These are phyloP conservation scores for Hippophae gyantsensis DNA, from an alignment of 306 rosid genomes.

Conservation along the genomic window DNA sequence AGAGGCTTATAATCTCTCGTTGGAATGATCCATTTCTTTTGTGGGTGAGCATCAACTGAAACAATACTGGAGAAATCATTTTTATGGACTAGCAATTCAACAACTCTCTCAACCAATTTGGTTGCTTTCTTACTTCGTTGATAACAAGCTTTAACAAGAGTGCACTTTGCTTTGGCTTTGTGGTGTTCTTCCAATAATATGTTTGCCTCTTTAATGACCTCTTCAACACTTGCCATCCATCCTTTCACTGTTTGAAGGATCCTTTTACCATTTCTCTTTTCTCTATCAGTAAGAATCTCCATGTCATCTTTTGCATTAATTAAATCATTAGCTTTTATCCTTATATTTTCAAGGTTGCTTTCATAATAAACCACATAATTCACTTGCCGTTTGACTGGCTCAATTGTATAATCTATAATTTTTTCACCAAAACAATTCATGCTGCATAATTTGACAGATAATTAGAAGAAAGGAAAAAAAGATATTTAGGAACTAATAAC, in stretches of 20 bases:
- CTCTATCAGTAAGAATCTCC: background rate
- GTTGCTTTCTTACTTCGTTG: background rate
- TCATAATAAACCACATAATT: conserved; percentile 7
- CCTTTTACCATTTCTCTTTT: conserved; percentile 3
- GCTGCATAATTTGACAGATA: too few relatives aligned
- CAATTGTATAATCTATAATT: conserved; percentile 2
- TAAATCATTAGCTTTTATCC: background rate
- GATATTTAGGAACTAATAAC: too few relatives aligned
- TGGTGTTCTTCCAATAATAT: background rate
- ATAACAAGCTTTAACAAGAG: background rate
- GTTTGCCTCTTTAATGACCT: background rate
- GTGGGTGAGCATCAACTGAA: background rate
- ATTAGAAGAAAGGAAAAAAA: too few relatives aligned
- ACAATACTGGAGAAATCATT: background rate
- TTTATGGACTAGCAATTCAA: background rate
- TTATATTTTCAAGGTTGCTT: conserved; percentile 3
- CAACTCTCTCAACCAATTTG: background rate
- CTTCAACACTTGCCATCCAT: background rate
- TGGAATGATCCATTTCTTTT: background rate
- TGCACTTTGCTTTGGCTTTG: background rate
- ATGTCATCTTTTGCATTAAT: background rate
- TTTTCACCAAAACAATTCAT: background rate
- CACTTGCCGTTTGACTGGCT: conserved; percentile 14
- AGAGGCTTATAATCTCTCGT: background rate
- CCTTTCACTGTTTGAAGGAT: background rate